These are phyloP conservation scores for Petasospora fabianii DNA, from an alignment of 1,139 yeast species.

Conservation along the genomic window DNA sequence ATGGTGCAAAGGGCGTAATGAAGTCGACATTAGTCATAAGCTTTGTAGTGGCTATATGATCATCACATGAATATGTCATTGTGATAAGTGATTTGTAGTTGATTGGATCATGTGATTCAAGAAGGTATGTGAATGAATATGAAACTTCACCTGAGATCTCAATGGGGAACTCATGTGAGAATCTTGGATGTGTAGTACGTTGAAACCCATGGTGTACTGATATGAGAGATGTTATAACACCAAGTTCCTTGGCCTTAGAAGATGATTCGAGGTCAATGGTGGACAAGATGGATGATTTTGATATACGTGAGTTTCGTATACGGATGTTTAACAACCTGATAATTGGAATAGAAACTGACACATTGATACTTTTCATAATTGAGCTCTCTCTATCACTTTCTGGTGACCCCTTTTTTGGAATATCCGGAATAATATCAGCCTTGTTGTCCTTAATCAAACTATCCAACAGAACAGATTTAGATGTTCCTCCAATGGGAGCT, in stretches of 20 bases:
- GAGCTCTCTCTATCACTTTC: slow-evolving; percentile 3
- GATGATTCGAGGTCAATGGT: slow-evolving; percentile 56
- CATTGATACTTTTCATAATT: slow-evolving; percentile 10
- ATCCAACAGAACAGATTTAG: slow-evolving; percentile 18
- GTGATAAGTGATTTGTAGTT: slow-evolving; percentile 23
- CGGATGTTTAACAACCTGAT: slow-evolving; percentile 51
- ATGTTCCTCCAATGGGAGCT: slow-evolving; percentile 14
- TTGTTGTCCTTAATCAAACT: slow-evolving; percentile 24
- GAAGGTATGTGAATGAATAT: slow-evolving; percentile 43
- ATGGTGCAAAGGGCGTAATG: slow-evolving; percentile 38
- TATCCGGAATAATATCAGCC: slow-evolving; percentile 14
- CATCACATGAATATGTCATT: slow-evolving; percentile 28
- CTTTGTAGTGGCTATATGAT: slow-evolving; percentile 41
- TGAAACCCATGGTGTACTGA: slow-evolving; percentile 40
- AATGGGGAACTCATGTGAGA: slow-evolving; percentile 28
- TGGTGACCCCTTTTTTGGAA: not conserved
- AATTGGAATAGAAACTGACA: slow-evolving; percentile 35
- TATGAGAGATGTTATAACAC: slow-evolving; percentile 26
- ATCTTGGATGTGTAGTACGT: slow-evolving; percentile 36
- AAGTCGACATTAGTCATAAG: slow-evolving; percentile 66
- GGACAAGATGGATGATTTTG: slow-evolving; percentile 47
- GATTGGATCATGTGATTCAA: slow-evolving; percentile 26
- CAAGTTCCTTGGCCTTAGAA: slow-evolving; percentile 36
- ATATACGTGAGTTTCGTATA: slow-evolving; percentile 53
- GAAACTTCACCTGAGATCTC: slow-evolving; percentile 30